Evolutionary conservation across 805 yeast genomes (phyloP), one percentile per base, ranked within the genome.

Genomic region (Torulaspora maleeae): DNA sequence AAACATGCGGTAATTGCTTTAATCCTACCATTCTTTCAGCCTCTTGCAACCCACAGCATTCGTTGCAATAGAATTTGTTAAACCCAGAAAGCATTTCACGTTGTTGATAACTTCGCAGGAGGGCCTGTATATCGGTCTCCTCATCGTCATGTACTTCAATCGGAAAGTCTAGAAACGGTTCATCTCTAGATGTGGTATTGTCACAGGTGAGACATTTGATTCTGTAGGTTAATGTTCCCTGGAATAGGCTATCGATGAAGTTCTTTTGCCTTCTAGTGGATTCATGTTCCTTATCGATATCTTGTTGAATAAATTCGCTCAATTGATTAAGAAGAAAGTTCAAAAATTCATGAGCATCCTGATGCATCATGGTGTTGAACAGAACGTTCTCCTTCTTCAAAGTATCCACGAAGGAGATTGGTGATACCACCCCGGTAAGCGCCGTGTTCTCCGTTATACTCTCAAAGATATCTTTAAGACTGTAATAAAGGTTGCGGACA

Each of bases 331-430:
- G 71, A 54, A 90, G 63, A 59, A 86, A 90, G 63, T 90, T 91
- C 60, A 90, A 75, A 65, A 93, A 93, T 67, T 93, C 99, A 66
- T 93, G 99, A 4, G 98, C 97, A 71, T 93, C 99, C 62, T 93
- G 99, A 63, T 93, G 99, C 96, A 89, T 90, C 35, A 86, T 81
- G 46, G 88, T 83, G 50, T 95, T 73, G 64, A 93, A 93, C 56
- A 91, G 70, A 55, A 82, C 86, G 61, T 91, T 93, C 53, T 86
- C 90, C 45, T 77, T 77, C 63, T 88, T 91, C 44, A 91, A 70
- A 43, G 83, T 82, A 37, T 80, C 83, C 36, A 93, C 78, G 39
- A 93, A 76, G 54, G 78, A 75, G 24, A 73, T 70, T 0, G 98
- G 96, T 1, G 95, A 85, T 0, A 88, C 90, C 1, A 93, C 86